A percentile compares a stretch with the other conserved stretches of the same genome.
phyloP scores from a whole-genome alignment of 2,329 filamentous ascomycete species.

The Fusarium sp. region DNA sequence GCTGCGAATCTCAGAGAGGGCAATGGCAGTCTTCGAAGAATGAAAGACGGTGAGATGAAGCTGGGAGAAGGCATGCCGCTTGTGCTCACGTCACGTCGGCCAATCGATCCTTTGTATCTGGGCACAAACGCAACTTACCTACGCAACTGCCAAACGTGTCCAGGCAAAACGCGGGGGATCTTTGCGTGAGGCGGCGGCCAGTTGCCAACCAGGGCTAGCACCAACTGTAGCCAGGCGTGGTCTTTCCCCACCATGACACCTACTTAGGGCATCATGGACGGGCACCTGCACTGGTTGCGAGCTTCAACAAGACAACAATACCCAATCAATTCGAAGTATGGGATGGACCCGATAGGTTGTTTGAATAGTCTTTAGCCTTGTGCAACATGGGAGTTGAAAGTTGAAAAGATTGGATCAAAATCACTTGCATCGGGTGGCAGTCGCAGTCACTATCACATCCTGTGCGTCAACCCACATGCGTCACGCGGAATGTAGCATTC shows the following conservation, averaged over 20 bases:
- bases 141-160: conserved; percentile 43
- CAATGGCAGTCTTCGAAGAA: conserved; percentile 52
- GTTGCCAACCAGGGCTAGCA: conserved; percentile 33
- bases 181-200: conserved; percentile 6
- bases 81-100: conserved; percentile 33
- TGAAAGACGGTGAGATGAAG: conserved; percentile 48
- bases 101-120: conserved; percentile 37
- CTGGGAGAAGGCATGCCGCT: conserved; percentile 48
- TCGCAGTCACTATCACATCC: neutral
- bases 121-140: conserved; percentile 29
- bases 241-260: conserved; percentile 12
- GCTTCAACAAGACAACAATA: neutral
- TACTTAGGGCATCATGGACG: neutral
- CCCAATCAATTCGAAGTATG: neutral
- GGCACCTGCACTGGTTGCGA: neutral
- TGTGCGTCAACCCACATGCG: neutral
- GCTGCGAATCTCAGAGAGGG: conserved; percentile 48
- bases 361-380: neutral
- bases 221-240: neutral
- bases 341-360: neutral
- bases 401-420: neutral
- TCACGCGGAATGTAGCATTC: neutral
- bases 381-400: neutral
- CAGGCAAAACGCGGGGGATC: conserved; percentile 23
- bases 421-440: neutral